phyloP scores from a whole-genome alignment of 1,139 yeast species.

The Debaryomyces sp. region DNA sequence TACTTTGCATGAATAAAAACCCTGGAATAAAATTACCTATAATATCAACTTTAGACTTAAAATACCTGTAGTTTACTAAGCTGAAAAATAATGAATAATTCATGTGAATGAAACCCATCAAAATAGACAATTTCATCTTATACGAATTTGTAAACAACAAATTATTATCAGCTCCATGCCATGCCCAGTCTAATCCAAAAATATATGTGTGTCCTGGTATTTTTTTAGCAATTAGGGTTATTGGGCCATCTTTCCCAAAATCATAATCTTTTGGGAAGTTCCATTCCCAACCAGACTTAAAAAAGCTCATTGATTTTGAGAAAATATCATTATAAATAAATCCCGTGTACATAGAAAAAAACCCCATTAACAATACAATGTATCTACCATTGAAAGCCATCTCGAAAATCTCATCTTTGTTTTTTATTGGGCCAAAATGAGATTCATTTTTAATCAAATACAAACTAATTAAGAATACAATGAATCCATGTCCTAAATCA shows the following conservation, averaged over 20 bases:
- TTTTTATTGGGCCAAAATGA: conserved; percentile 61
- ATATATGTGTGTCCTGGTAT: conserved; percentile 64
- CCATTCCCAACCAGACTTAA: conserved; percentile 91
- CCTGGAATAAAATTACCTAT: conserved; percentile 96
- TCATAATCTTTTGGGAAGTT: conserved; percentile 63
- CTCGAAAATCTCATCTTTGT: conserved; percentile 90
- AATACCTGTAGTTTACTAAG: conserved; percentile 74
- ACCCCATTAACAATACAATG: conserved; percentile 86
- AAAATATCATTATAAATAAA: conserved; percentile 90
- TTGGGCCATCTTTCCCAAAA: conserved; percentile 52
- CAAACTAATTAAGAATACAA: conserved; percentile 73
- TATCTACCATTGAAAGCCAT: conserved; percentile 96
- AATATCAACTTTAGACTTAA: conserved; percentile 78
- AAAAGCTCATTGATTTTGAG: conserved; percentile 85
- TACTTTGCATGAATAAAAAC: conserved; percentile 89
- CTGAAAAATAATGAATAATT: conserved; percentile 86
- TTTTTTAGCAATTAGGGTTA: conserved; percentile 59
- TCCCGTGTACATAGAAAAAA: conserved; percentile 92
- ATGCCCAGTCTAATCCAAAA: conserved; percentile 87
- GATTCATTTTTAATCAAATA: conserved; percentile 71
- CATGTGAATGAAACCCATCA: conserved; percentile 97
- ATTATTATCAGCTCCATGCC: conserved; percentile 97
- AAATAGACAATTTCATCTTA: conserved; percentile 92
- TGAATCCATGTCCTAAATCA: conserved; percentile 93
- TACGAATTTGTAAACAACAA: conserved; percentile 89